Base-by-base conservation (phyloP, 106 monocot genomes). In the Dioscorea alata region DNA sequence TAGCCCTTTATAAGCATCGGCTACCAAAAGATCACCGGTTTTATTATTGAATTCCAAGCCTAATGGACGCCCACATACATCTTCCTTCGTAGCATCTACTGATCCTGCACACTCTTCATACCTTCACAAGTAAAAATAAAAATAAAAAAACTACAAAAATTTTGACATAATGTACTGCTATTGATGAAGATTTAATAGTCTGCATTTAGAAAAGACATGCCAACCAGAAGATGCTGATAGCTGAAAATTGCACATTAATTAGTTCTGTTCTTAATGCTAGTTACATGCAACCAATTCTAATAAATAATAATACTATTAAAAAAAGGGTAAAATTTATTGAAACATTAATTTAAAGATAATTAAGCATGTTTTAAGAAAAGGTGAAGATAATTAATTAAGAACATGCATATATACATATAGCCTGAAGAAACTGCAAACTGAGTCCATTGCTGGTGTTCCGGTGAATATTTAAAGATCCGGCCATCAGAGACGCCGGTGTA, bases 1-100 rank as follows among this genome's bases (percentile, higher is more conserved):
- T 7, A 89, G 63, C n/a, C 92, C 92, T 0, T 61, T 61, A 16
- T 93, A 88, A 8, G 92, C 92, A 79, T 93, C 92, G 1, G 92
- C 92, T 23, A 89, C 75, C 58, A 81, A 93, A 9, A 93, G 86
- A 15, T 86, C 66, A 18, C 86, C 77, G 2, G 81, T 88, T 33
- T 61, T 69, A 50, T 59, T 31, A 50, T 80, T 64, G 71, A 93
- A 89, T 33, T 67, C 59, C 56, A 93, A 67, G 8, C 93, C 93
- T 34, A 93, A 60, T 57, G 93, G 88, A 6, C 93, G 65, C 15
- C 93, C 89, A 50, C 93, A 93, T 23, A 61, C 31, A n/a, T 74
- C 71, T 68, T 89, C 93, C 66, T 21, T 56, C 2, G 51, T 61
- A 17, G 60, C 17, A 13, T 75, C 67, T 28, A 67, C 14, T 0